phyloP scores from a whole-genome alignment of 1,284 basidiomycete species.

The Phellopilus nigrolimitatus region DNA sequence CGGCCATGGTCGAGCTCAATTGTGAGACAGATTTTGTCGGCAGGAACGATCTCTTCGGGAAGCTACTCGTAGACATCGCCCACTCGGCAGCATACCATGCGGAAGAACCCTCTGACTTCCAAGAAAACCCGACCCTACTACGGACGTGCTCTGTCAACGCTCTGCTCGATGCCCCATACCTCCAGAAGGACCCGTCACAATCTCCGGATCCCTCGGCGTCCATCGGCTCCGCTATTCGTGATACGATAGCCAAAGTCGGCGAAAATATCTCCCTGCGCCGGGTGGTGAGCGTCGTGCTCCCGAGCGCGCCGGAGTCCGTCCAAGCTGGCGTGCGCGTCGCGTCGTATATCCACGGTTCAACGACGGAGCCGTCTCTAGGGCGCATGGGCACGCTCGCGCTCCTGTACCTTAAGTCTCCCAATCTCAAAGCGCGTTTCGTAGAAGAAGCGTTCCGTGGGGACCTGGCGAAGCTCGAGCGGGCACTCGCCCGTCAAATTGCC shows the following conservation, averaged over 20 bases:
- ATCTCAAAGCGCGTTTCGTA: slow-evolving; percentile 39
- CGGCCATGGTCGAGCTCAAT: slow-evolving; percentile 88
- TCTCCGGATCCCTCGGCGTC: slow-evolving; percentile 22
- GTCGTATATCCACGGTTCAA: slow-evolving; percentile 75
- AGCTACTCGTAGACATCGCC: slow-evolving; percentile 77
- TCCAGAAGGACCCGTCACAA: slow-evolving; percentile 37
- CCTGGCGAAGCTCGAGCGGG: slow-evolving; percentile 66
- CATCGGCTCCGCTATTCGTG: slow-evolving; percentile 72
- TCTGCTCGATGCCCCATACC: slow-evolving; percentile 64
- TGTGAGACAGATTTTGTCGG: slow-evolving; percentile 98
- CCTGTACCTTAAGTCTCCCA: slow-evolving; percentile 49
- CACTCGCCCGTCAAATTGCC: slow-evolving; percentile 79
- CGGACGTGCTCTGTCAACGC: slow-evolving; percentile 43
- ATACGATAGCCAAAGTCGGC: slow-evolving; percentile 81
- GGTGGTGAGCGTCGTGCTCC: slow-evolving; percentile 65
- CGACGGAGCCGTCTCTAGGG: slow-evolving; percentile 43
- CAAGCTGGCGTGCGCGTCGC: slow-evolving; percentile 58
- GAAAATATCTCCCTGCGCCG: slow-evolving; percentile 85
- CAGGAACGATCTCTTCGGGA: slow-evolving; percentile 79
- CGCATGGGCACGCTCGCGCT: slow-evolving; percentile 69
- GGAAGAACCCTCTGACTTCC: slow-evolving; percentile 43
- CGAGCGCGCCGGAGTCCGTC: slow-evolving; percentile 30
- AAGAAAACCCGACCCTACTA: slow-evolving; percentile 32
- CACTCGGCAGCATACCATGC: slow-evolving; percentile 82
- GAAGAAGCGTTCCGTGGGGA: slow-evolving; percentile 45